These are phyloP conservation scores for Trametes elegans DNA, from an alignment of 768 basidiomycete genomes.

Conservation along the genomic window DNA sequence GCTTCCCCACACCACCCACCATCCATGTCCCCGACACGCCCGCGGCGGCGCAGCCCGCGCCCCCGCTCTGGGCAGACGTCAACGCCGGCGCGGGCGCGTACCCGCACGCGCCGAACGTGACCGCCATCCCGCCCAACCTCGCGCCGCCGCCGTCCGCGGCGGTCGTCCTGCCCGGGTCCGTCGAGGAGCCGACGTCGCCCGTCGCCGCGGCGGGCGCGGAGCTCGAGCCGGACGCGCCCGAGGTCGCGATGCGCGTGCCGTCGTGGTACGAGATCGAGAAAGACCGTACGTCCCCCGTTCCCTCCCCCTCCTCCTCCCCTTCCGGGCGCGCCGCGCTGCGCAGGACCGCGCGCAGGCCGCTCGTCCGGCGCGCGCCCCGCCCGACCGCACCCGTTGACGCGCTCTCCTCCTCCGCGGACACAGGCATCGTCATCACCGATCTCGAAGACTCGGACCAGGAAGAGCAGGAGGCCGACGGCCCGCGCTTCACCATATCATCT, in stretches of 20 bases:
- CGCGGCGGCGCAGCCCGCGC: not conserved
- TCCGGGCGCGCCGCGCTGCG: too few relatives aligned
- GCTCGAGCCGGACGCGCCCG: constrained; percentile 33
- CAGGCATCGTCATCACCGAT: constrained; percentile 63
- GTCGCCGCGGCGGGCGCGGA: constrained; percentile 3
- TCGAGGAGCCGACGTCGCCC: constrained; percentile 41
- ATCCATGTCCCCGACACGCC: constrained; percentile 3
- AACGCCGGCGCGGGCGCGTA: too few relatives aligned
- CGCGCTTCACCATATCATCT: constrained; percentile 20
- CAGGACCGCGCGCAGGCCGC: not conserved
- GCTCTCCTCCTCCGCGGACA: not conserved
- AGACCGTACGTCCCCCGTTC: constrained; percentile 49
- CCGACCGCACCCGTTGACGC: constrained; percentile 13
- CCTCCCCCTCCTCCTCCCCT: constrained; percentile 6
- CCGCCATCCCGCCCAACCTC: constrained; percentile 2
- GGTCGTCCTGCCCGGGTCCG: constrained; percentile 33
- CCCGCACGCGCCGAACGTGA: not conserved
- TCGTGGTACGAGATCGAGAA: constrained; percentile 73
- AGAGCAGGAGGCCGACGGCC: constrained; percentile 22
- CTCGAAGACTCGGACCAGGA: constrained; percentile 42
- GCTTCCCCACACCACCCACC: too few relatives aligned
- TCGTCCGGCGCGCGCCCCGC: constrained; percentile 3
- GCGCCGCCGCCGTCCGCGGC: not conserved
- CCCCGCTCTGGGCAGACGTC: constrained; percentile 9
- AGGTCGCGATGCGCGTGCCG: constrained; percentile 60